Evolutionary conservation across 495 filamentous ascomycete genomes (phyloP).

Genomic region (Aspergillus incahuasiensis): DNA sequence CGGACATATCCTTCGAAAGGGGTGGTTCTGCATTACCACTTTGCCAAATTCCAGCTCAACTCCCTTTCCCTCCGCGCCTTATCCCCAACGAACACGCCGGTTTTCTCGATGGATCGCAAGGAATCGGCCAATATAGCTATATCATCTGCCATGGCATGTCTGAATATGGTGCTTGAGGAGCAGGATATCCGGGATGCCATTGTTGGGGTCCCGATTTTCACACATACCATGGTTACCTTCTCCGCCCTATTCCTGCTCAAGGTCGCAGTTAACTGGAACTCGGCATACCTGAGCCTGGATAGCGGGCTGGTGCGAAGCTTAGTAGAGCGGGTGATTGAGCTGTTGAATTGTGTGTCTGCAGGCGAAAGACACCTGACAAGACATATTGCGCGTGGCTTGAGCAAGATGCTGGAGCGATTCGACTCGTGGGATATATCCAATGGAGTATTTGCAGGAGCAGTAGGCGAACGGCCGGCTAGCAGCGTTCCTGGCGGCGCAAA

Average conservation of each 20-base stretch:
- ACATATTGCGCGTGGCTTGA: slow-evolving; percentile 49
- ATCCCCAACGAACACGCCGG: slow-evolving; percentile 43
- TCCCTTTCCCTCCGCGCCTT: slow-evolving; percentile 53
- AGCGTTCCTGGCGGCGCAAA: slow-evolving; percentile 43
- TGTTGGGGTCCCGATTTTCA: slow-evolving; percentile 54
- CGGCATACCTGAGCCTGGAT: slow-evolving; percentile 41
- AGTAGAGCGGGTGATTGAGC: slow-evolving; percentile 46
- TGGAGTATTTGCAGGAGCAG: slow-evolving; percentile 2
- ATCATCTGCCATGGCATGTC: slow-evolving; percentile 50
- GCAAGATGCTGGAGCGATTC: slow-evolving; percentile 49
- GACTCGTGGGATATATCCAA: slow-evolving; percentile 42
- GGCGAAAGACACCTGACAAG: slow-evolving; percentile 51
- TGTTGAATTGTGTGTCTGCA: slow-evolving; percentile 49
- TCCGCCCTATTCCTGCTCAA: slow-evolving; percentile 54
- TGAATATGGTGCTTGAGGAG: slow-evolving; percentile 53
- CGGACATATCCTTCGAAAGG: slow-evolving; percentile 56
- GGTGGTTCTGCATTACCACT: slow-evolving; percentile 56
- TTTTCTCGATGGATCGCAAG: slow-evolving; percentile 51
- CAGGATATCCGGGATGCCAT: slow-evolving; percentile 55
- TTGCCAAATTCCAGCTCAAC: slow-evolving; percentile 57
- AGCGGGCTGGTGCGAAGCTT: slow-evolving; percentile 42
- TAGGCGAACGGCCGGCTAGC: slow-evolving; percentile 4
- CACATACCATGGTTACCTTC: slow-evolving; percentile 61
- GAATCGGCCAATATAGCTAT: slow-evolving; percentile 55
- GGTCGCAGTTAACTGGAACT: slow-evolving; percentile 53